Percentiles rank a stretch among this genome's conserved stretches.
Evolutionary conservation across 768 basidiomycete species (phyloP).

Genomic region (Pulveroboletus ravenelii): DNA sequence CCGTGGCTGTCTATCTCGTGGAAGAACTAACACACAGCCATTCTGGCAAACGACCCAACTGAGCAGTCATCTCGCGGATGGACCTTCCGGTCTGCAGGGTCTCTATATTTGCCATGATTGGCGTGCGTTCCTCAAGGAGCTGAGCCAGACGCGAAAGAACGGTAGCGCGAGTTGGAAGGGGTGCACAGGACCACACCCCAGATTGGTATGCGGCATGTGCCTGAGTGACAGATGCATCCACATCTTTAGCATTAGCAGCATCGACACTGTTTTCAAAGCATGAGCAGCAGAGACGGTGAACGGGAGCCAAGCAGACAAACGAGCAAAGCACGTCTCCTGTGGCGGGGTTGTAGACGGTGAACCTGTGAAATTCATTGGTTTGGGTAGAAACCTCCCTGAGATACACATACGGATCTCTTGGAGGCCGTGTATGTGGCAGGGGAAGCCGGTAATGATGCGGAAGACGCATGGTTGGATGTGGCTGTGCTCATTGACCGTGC

Average conservation of each 20-base stretch:
- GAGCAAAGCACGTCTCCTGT: slow-evolving; percentile 54
- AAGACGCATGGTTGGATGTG: slow-evolving; percentile 10
- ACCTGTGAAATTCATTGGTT: slow-evolving; percentile 32
- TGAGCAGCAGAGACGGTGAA: slow-evolving; percentile 12
- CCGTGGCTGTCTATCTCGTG: neutral
- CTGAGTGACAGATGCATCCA: slow-evolving; percentile 44
- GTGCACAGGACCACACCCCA: slow-evolving; percentile 67
- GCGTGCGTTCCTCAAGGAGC: slow-evolving; percentile 50
- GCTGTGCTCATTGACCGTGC: slow-evolving; percentile 15
- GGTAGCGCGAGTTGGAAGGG: slow-evolving; percentile 55
- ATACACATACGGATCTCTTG: slow-evolving; percentile 7
- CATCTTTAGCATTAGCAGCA: slow-evolving; percentile 48
- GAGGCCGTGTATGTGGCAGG: neutral
- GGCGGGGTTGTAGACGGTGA: slow-evolving; percentile 63
- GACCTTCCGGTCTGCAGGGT: slow-evolving; percentile 74
- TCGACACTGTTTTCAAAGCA: slow-evolving; percentile 40
- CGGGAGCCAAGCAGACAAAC: slow-evolving; percentile 53
- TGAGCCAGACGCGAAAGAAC: slow-evolving; percentile 63
- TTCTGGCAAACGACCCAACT: slow-evolving; percentile 73
- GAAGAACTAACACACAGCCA: slow-evolving; percentile 61
- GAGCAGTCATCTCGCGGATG: slow-evolving; percentile 80
- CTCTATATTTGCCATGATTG: slow-evolving; percentile 61
- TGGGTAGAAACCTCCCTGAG: neutral
- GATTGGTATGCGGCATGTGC: slow-evolving; percentile 60
- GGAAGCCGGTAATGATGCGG: slow-evolving; percentile 7